Evolutionary conservation across 208 protist genomes (phyloP), one percentile per base, ranked within the genome.

Genomic region (Vickermania ingenoplastis): DNA sequence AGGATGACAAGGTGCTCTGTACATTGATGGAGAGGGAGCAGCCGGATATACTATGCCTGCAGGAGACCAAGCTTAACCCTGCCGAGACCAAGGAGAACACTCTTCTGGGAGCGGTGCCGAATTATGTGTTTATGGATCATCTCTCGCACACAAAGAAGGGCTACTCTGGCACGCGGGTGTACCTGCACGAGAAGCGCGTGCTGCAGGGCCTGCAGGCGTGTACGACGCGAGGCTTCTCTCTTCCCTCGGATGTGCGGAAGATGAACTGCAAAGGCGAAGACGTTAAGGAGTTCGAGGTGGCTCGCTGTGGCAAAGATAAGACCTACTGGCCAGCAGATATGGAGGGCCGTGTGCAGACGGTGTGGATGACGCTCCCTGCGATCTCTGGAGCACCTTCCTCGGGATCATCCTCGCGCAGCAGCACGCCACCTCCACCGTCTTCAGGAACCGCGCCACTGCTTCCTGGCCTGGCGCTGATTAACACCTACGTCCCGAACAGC

Each of bases 401-500:
- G 7, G 24, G 7, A 5, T 28, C 50, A 11, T 25, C n/a, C 5
- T 54, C 50, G 21, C 13, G 31, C 23, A 61, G 31, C 55, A 29
- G n/a, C 25, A 23, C 50, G 3, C n/a, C n/a, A n/a, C 36, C 36
- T 7, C 17, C 36, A 17, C 36, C 36, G 11, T 45, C 36, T 17
- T 49, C 57, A n/a, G 30, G 23, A n/a, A 26, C 41, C 36, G 26
- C 66, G 7, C 56, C 45, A 1, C 69, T 76, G 25, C n/a, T n/a
- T n/a, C n/a, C n/a, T n/a, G 41, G 36, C 17, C 48, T 97, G 3
- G 86, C 83, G 14, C 31, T 97, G 0, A 72, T 97, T 29, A 94
- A 92, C 67, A 91, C 88, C 22, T 97, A 97, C 72, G 80, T 97
- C n/a, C 89, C 94, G 23, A 97, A 97, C 73, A 83, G 88, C 48